Percentiles rank a stretch among this genome's conserved stretches.
phyloP scores from a whole-genome alignment of 441 rosid genomes.

The Croton setiger region DNA sequence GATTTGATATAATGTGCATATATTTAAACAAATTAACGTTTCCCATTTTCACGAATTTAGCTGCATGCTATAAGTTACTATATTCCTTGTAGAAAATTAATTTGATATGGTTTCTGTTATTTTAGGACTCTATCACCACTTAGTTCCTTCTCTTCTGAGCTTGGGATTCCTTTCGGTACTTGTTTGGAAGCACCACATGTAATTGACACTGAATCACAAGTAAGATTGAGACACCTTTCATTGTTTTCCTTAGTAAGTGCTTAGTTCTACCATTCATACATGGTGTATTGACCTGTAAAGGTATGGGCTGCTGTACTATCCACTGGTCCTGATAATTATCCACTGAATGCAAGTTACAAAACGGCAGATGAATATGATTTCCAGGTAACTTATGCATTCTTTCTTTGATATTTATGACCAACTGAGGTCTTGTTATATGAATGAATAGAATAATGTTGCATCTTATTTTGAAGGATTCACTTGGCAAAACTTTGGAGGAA shows the following conservation, averaged over 20 bases:
- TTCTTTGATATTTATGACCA: slow-evolving; percentile 17
- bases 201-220: slow-evolving; percentile 82
- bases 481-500: slow-evolving; percentile 86
- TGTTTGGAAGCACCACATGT: slow-evolving; percentile 98
- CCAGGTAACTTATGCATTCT: slow-evolving; percentile 54
- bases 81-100: slow-evolving; percentile 18
- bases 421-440: slow-evolving; percentile 15
- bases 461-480: slow-evolving; percentile 65
- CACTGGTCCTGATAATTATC: slow-evolving; percentile 70
- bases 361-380: slow-evolving; percentile 77
- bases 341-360: slow-evolving; percentile 86
- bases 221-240: slow-evolving; percentile 24
- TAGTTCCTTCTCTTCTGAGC: slow-evolving; percentile 94
- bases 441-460: slow-evolving; percentile 10
- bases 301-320: slow-evolving; percentile 79
- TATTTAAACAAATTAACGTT: no score
- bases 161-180: slow-evolving; percentile 91
- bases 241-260: slow-evolving; percentile 12
- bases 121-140: slow-evolving; percentile 89
- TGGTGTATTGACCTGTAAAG: slow-evolving; percentile 38
- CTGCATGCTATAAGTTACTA: not conserved
- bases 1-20: no score
- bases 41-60: no score
- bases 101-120: slow-evolving; percentile 21
- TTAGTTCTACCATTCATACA: slow-evolving; percentile 16